Evolutionary conservation across 495 filamentous ascomycete species (phyloP).

Genomic region (Opeltia flavorubescens): DNA sequence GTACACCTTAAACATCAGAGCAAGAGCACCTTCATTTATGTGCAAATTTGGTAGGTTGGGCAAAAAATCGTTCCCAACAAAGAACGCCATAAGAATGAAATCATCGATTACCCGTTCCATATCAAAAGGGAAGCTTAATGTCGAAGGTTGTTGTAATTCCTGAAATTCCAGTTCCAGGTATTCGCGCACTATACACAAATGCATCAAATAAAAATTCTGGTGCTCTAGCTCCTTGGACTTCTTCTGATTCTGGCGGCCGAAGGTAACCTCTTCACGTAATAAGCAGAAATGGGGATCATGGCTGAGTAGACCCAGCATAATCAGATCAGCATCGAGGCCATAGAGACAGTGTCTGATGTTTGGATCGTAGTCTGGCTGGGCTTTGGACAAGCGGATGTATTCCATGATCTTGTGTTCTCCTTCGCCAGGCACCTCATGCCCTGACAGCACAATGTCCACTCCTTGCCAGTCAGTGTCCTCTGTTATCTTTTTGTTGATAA

Average conservation of each 20-base stretch:
- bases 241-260: conserved; percentile 69
- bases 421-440: conserved; percentile 97
- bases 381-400: conserved; percentile 92
- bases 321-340: conserved; percentile 92
- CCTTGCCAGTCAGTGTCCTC: conserved; percentile 96
- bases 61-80: conserved; percentile 98
- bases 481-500: conserved; percentile 95
- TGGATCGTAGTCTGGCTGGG: conserved; percentile 84
- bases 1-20: conserved; percentile 95
- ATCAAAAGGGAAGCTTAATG: conserved; percentile 67
- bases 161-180: conserved; percentile 96
- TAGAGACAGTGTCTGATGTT: conserved; percentile 96
- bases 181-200: conserved; percentile 92
- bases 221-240: conserved; percentile 95
- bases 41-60: conserved; percentile 92
- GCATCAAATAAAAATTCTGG: conserved; percentile 97
- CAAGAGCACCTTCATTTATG: conserved; percentile 94
- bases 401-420: conserved; percentile 99
- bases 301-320: conserved; percentile 93
- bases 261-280: conserved; percentile 93
- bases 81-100: conserved; percentile 99
- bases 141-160: conserved; percentile 66
- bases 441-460: conserved; percentile 88
- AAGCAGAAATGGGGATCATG: conserved; percentile 98
- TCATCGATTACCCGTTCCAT: conserved; percentile 97